Evolutionary conservation across 352 stramenopile genomes (phyloP).

Genomic region (Aphanomyces invadans): DNA sequence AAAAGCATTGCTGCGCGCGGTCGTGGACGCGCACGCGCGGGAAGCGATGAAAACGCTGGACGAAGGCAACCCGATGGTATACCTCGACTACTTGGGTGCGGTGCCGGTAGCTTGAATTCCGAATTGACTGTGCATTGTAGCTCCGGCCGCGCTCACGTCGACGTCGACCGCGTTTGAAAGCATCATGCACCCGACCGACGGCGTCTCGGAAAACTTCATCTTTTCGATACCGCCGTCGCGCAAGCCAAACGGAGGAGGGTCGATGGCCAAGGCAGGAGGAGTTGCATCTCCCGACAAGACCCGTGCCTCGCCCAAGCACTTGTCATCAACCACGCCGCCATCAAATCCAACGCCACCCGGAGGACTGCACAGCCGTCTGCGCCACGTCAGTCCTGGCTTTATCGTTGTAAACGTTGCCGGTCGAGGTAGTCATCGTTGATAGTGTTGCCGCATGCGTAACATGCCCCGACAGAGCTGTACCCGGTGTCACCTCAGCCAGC

Average conservation of each 20-base stretch:
- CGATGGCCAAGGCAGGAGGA: too few species aligned
- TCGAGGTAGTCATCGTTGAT: neutral
- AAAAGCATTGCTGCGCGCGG: neutral
- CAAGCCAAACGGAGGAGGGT: neutral
- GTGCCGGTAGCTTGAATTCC: too few species aligned
- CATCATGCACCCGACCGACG: slow-evolving; percentile 30
- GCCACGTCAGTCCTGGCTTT: too few species aligned
- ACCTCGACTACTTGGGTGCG: slow-evolving; percentile 12
- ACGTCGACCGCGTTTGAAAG: neutral
- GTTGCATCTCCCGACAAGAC: too few species aligned
- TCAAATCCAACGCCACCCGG: too few species aligned
- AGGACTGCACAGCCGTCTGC: too few species aligned
- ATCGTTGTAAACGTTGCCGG: slow-evolving; percentile 7
- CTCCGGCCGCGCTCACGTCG: neutral
- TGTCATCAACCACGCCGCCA: too few species aligned
- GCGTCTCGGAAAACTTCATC: slow-evolving; percentile 60
- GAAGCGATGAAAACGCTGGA: neutral
- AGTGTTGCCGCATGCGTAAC: too few species aligned
- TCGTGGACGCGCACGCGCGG: neutral
- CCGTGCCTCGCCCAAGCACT: too few species aligned
- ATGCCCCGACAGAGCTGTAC: slow-evolving; percentile 7
- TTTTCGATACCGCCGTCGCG: slow-evolving; percentile 38
- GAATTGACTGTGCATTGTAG: too few species aligned
- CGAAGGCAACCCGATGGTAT: slow-evolving; percentile 13
- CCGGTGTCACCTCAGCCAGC: neutral